Percentiles rank a stretch among this genome's conserved stretches.
phyloP scores from a whole-genome alignment of 495 filamentous ascomycete genomes.

The Penicillium paxilli region DNA sequence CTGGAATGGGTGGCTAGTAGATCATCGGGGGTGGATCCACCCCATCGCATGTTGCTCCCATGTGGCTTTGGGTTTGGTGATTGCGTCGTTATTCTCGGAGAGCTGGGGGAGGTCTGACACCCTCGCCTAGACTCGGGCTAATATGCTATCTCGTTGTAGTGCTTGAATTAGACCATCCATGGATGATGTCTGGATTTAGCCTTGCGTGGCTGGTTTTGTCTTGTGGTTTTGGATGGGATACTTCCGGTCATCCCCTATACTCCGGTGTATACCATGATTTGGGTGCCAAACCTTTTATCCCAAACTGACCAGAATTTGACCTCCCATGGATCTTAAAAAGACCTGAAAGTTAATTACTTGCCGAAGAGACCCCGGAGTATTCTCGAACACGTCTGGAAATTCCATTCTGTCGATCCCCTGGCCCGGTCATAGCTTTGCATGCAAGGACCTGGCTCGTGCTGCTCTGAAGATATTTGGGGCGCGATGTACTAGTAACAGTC shows the following conservation, averaged over 20 bases:
- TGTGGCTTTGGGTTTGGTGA: conserved; percentile 18
- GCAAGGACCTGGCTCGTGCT: conserved; percentile 2
- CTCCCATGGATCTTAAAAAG: conserved; percentile 7
- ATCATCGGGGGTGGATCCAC: conserved; percentile 14
- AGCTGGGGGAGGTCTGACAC: background rate
- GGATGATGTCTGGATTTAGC: background rate
- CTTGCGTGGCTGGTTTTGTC: background rate
- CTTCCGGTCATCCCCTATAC: background rate
- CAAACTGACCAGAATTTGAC: background rate
- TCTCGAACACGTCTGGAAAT: conserved; percentile 17
- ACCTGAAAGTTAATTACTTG: conserved; percentile 5
- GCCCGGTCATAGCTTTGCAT: conserved; percentile 15
- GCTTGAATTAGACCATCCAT: no score
- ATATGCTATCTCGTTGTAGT: background rate
- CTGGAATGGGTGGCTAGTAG: conserved; percentile 36
- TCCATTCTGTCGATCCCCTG: conserved; percentile 10
- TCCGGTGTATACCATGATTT: background rate
- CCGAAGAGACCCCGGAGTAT: conserved; percentile 5
- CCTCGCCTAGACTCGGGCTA: background rate
- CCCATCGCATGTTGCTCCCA: conserved; percentile 17
- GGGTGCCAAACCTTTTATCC: background rate
- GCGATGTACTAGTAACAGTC: background rate
- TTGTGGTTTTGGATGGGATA: background rate
- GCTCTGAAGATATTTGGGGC: background rate
- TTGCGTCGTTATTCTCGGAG: background rate